Conservation (phyloP, 768 basidiomycete species). For the Pleurotus cornucopiae region DNA sequence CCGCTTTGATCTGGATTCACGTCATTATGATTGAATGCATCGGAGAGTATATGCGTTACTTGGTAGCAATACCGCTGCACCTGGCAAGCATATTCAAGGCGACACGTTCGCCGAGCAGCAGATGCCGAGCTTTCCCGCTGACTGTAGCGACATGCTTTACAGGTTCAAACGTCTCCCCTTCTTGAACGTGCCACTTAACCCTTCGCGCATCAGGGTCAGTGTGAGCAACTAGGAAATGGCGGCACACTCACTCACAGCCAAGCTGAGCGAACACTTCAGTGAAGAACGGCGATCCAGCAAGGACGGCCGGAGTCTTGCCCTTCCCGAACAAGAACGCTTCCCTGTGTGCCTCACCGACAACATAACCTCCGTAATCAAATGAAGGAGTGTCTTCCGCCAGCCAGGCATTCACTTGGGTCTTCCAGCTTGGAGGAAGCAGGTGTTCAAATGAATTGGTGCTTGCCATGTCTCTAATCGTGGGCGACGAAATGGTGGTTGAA, state of each 20-base stretch:
- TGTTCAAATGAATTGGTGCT: conserved; percentile 44
- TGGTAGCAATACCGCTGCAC: conserved; percentile 95
- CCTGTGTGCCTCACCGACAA: conserved; percentile 86
- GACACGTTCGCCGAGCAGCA: conserved; percentile 89
- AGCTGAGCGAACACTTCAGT: conserved; percentile 88
- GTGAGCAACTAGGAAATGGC: not conserved
- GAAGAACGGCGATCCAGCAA: conserved; percentile 95
- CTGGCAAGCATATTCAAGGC: conserved; percentile 91
- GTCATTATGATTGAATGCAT: conserved; percentile 8
- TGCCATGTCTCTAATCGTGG: not conserved
- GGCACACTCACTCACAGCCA: conserved; percentile 75
- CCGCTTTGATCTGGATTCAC: conserved; percentile 61
- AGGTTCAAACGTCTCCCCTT: conserved; percentile 80
- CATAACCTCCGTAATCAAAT: conserved; percentile 94
- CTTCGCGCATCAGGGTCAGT: conserved; percentile 32
- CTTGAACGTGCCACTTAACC: conserved; percentile 89
- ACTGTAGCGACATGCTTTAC: conserved; percentile 88
- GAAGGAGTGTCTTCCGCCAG: conserved; percentile 92
- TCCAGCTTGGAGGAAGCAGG: conserved; percentile 94
- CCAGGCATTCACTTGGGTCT: conserved; percentile 75
- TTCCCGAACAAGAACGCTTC: conserved; percentile 91
- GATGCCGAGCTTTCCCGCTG: conserved; percentile 78
- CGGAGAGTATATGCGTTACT: conserved; percentile 43
- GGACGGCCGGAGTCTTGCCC: conserved; percentile 68
- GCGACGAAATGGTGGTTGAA: not conserved